Percentiles rank a stretch among this genome's conserved stretches.
These are phyloP conservation scores for Ashbya aceris DNA, from an alignment of 1,139 yeast species.

Conservation along the genomic window DNA sequence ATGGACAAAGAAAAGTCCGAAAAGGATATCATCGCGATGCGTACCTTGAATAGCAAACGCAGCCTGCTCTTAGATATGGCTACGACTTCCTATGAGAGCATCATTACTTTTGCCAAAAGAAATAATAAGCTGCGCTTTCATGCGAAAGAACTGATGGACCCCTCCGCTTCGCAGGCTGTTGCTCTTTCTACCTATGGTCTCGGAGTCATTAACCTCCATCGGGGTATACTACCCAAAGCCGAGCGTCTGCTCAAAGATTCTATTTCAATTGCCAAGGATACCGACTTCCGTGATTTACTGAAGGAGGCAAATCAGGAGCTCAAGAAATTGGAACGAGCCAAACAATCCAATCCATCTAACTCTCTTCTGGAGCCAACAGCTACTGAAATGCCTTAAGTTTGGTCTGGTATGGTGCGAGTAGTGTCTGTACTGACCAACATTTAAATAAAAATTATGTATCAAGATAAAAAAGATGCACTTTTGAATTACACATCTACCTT, in stretches of 20 bases:
- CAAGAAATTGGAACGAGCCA: slow-evolving; percentile 30
- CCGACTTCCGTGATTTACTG: slow-evolving; percentile 56
- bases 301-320: slow-evolving; percentile 60
- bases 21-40: slow-evolving; percentile 19
- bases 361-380: not conserved
- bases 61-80: slow-evolving; percentile 39
- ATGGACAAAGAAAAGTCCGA: slow-evolving; percentile 20
- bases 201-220: slow-evolving; percentile 66
- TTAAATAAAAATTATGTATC: no score
- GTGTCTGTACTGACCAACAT: no score
- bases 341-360: slow-evolving; percentile 1
- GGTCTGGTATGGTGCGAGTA: no score
- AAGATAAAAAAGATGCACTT: no score
- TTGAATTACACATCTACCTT: no score
- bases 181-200: slow-evolving; percentile 79
- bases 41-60: slow-evolving; percentile 26
- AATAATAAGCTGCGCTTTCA: slow-evolving; percentile 35
- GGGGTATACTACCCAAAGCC: slow-evolving; percentile 37
- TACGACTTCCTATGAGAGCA: slow-evolving; percentile 42
- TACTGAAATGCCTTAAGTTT: not conserved
- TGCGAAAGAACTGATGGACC: slow-evolving; percentile 33
- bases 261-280: slow-evolving; percentile 57
- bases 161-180: slow-evolving; percentile 49
- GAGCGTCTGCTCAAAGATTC: slow-evolving; percentile 59
- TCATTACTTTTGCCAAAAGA: slow-evolving; percentile 45